Percentiles rank a stretch among this genome's conserved stretches.
These are phyloP conservation scores for Hypoxylon lenormandii DNA, from an alignment of 495 filamentous ascomycete species.

Conservation along the genomic window DNA sequence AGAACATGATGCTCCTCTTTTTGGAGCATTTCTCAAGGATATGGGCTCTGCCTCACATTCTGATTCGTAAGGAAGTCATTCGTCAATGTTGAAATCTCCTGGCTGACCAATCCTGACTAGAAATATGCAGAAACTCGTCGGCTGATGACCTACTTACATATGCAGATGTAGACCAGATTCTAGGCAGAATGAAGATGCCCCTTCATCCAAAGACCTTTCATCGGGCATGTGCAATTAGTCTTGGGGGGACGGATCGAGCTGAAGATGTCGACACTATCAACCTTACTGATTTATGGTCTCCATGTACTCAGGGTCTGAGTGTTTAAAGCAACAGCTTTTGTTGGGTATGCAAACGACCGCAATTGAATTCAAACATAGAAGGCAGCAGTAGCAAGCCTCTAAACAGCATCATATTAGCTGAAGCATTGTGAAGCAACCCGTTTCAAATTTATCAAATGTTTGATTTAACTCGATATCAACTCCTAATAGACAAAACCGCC, in stretches of 20 bases:
- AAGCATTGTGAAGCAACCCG: no score
- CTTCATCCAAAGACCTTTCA: conserved; percentile 37
- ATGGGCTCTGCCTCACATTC: conserved; percentile 34
- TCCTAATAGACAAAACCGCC: no score
- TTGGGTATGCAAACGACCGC: no score
- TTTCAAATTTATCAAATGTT: no score
- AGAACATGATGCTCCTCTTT: conserved; percentile 37
- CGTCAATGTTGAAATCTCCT: background rate
- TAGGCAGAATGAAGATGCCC: conserved; percentile 35
- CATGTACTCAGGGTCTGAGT: background rate
- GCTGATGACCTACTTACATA: conserved; percentile 21
- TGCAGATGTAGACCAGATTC: conserved; percentile 25
- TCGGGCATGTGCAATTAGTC: background rate
- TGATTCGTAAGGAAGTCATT: conserved; percentile 32
- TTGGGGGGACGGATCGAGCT: background rate
- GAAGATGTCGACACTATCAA: conserved; percentile 1
- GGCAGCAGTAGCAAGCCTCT: no score
- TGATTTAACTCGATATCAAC: no score
- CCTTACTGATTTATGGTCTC: conserved; percentile 17
- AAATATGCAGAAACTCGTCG: conserved; percentile 25
- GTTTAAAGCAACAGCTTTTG: background rate
- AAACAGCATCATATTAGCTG: no score
- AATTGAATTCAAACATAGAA: no score
- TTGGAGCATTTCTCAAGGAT: conserved; percentile 44
- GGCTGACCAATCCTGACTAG: conserved; percentile 26